Base-by-base conservation (phyloP, 495 filamentous ascomycete species). In the Hypomontagnella submonticulosa region DNA sequence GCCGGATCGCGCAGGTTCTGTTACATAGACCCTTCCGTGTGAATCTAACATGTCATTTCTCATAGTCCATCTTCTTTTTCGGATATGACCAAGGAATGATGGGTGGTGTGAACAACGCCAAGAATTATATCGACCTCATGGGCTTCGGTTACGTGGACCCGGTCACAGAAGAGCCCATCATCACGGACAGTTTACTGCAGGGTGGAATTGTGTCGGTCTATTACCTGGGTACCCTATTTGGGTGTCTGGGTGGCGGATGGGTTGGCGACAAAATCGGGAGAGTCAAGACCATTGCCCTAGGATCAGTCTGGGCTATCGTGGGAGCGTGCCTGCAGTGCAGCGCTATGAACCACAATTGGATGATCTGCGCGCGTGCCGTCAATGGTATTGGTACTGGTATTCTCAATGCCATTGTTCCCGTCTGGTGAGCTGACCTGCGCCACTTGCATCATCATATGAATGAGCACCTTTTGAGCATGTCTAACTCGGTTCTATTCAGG, bases 321-420 rank as follows among this genome's bases (percentile, higher is more conserved):
- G 87, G 87, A 9, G 88, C 87, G 16, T 75, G 76, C 43, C 69
- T 90, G 64, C 88, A 90, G 76, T 81, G 79, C 57, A 83, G 85
- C 13, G 83, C 89, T n/a, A 78, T 84, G 75, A 89, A 87, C 59
- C 77, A 83, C 50, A 78, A 83, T 38, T 91, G 88, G 88, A 91
- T 91, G 88, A 87, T 89, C 63, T 88, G 84, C 70, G 79, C 88
- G 19, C 84, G 89, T 57, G 76, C 84, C 15, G 75, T 90, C 53
- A 90, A 89, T 57, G 88, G 88, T 11, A 83, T 88, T 44, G 88
- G 88, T n/a, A 90, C 88, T n/a, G 88, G 88, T 37, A 87, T 90
- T 46, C 69, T 91, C 20, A 90, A 89, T 61, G 85, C 87, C 12
- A 88, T 91, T 49, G 82, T 87, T n/a, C 88, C 88, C 1, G 88